Base-by-base conservation (phyloP, 495 filamentous ascomycete genomes). In the Aspergillus kassunensis region DNA sequence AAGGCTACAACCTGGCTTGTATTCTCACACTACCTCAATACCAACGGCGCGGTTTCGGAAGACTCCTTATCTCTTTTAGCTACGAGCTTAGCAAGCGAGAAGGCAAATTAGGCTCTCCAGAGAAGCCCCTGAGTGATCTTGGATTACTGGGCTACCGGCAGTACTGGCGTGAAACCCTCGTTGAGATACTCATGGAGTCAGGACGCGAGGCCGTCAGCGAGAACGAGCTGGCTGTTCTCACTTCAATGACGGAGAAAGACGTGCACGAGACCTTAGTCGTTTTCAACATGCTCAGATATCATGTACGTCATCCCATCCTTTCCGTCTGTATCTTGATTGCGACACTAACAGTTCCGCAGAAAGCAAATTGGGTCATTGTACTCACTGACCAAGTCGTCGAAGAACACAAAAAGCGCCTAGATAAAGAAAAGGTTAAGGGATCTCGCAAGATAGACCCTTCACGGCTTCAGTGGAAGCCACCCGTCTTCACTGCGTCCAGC, bases 51-150 rank as follows among this genome's bases (percentile, higher is more conserved):
- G 93, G 93, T 0, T 97, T 90, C 60, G 95, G 93, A 35, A 85
- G 89, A 54, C 77, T 97, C 4, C 79, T 98, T 33, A 98, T 98
- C 66, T 89, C 91, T 30, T 97, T 98, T 78, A 96, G 90, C 15
- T 98, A 98, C 74, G 92, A 97, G 67, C 86, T 98, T 4, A 91
- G 88, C 64, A 96, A 92, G 67, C 87, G 93, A 39, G 95, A 98
- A 70, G 84, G 83, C 55, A 97, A 96, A 67, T 82, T 96, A 4
- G 95, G 95, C 10, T 95, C 89, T 6, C 93, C 93, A 1, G 93
- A 98, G 65, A 98, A 98, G 63, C 93, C 93, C 0, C 84, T 98
- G 3, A 93, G 88, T 49, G 93, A 98, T 76, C 66, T 98, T 33
- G 93, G 93, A 44, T 70, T 98, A 21, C 75, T 98, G 16, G 86